phyloP scores from a whole-genome alignment of 2,329 filamentous ascomycete species.

The Hymenoscyphus linearis region DNA sequence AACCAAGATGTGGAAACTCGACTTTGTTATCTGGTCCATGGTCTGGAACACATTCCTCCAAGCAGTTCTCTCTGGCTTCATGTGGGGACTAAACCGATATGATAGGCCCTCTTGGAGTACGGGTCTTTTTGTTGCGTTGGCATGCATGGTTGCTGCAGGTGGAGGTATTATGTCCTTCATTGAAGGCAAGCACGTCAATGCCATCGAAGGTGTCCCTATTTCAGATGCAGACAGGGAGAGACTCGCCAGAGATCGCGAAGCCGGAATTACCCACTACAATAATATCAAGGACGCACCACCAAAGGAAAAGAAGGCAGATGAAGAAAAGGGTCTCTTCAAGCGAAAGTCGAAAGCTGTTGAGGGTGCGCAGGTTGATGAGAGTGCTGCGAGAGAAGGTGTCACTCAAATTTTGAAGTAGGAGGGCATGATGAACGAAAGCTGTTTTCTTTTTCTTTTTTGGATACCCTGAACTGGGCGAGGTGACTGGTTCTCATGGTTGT shows the following conservation, averaged over 20 bases:
- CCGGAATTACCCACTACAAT: slow-evolving; percentile 54
- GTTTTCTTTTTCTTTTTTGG: not conserved
- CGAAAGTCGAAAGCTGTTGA: slow-evolving; percentile 10
- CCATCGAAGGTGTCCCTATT: slow-evolving; percentile 65
- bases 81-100: slow-evolving; percentile 75
- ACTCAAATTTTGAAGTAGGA: slow-evolving; percentile 14
- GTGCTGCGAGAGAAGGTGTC: slow-evolving; percentile 11
- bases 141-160: slow-evolving; percentile 61
- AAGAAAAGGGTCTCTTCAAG: slow-evolving; percentile 17
- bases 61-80: slow-evolving; percentile 65
- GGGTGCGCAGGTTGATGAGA: not conserved
- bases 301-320: slow-evolving; percentile 35
- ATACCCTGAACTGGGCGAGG: not conserved
- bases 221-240: slow-evolving; percentile 48
- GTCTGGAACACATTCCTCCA: slow-evolving; percentile 77
- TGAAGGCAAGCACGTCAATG: slow-evolving; percentile 68
- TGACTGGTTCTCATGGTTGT: not conserved
- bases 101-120: slow-evolving; percentile 75
- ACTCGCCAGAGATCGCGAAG: slow-evolving; percentile 47
- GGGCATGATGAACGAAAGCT: slow-evolving; percentile 2
- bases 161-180: slow-evolving; percentile 66
- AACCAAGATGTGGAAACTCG: slow-evolving; percentile 69
- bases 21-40: slow-evolving; percentile 74
- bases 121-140: slow-evolving; percentile 71
- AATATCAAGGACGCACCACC: slow-evolving; percentile 49